Evolutionary conservation across 2,329 filamentous ascomycete species (phyloP).

Genomic region (Fusarium guadeloupense): DNA sequence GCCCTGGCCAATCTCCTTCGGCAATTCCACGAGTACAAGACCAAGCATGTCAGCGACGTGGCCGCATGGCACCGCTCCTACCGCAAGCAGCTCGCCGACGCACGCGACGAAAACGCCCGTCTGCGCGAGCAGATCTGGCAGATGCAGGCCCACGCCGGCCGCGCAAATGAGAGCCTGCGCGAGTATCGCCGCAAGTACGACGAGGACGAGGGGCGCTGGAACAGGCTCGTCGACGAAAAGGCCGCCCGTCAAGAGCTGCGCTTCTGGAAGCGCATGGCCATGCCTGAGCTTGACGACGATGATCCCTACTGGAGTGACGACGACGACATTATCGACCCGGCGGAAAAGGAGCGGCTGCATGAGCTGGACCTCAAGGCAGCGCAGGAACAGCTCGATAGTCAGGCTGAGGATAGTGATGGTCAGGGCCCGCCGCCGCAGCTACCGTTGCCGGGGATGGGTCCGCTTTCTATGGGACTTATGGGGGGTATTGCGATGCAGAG

Average conservation of each 20-base stretch:
- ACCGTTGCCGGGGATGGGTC: constrained; percentile 36
- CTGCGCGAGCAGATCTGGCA: constrained; percentile 73
- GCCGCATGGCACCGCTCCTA: constrained; percentile 73
- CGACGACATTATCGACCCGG: constrained; percentile 69
- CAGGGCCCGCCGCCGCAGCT: constrained; percentile 36
- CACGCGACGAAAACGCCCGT: constrained; percentile 69
- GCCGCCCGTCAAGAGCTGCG: constrained; percentile 66
- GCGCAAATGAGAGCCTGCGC: constrained; percentile 66
- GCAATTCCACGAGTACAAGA: constrained; percentile 73
- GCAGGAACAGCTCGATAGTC: constrained; percentile 50
- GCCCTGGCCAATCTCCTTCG: constrained; percentile 66
- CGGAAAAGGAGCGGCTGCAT: constrained; percentile 65
- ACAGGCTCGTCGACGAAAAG: constrained; percentile 61
- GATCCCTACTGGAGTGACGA: constrained; percentile 72
- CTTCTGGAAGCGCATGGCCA: constrained; percentile 73
- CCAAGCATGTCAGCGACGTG: constrained; percentile 68
- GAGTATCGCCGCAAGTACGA: constrained; percentile 65
- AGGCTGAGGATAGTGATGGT: constrained; percentile 49
- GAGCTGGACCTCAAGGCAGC: constrained; percentile 60
- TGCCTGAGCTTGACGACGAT: constrained; percentile 68
- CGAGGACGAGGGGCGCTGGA: constrained; percentile 64
- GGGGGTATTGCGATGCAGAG: constrained; percentile 53
- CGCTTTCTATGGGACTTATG: constrained; percentile 43
- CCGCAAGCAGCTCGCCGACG: constrained; percentile 70
- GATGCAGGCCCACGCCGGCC: constrained; percentile 68